Evolutionary conservation across 208 protist genomes (phyloP), one percentile per base, ranked within the genome.

Genomic region (Leishmania mexicana): DNA sequence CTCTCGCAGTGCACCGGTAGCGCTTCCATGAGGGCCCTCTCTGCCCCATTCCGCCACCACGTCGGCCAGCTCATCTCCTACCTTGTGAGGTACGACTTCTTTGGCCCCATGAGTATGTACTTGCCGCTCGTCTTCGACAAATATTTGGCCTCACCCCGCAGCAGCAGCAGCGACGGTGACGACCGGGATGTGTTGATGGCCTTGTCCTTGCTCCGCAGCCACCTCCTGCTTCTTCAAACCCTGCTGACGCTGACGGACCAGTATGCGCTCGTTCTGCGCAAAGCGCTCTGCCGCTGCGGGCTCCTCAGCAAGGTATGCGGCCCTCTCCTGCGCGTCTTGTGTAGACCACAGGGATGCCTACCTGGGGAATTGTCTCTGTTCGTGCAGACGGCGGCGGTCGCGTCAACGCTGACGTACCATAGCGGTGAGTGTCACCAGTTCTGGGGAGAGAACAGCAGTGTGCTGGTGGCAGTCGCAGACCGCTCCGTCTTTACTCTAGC

Each of bases 41-140:
- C 83, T 47, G 76, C 76, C 1, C 79, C 80, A 11, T 90, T 79
- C 71, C 81, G 78, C 31, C 62, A 81, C 19, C 81, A 90, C 65
- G 58, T 90, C 24, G 87, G 84, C 13, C 75, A 83, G 47, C 60
- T 90, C 70, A 81, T 78, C 45, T 51, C 62, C 13, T 42, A 65
- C 17, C n/a, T 89, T 45, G 42, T 85, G 21, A 31, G 67, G 42
- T 75, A 78, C 49, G 75, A 83, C 42, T 71, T 84, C 11, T 87
- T 79, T 60, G 17, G 17, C 5, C 74, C 54, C 28, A 73, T 84
- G 57, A 45, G 73, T 57, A 38, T 24, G 8, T 82, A 85, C 81
- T 73, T 86, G 75, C 40, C 78, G 28, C 21, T 13, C 24, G 24
- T 35, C 47, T 0, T 78, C 13, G 57, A 21, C 11, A 3, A 19